These are phyloP conservation scores for Nitzschia putrida DNA, from an alignment of 108 stramenopile genomes.

Conservation along the genomic window DNA sequence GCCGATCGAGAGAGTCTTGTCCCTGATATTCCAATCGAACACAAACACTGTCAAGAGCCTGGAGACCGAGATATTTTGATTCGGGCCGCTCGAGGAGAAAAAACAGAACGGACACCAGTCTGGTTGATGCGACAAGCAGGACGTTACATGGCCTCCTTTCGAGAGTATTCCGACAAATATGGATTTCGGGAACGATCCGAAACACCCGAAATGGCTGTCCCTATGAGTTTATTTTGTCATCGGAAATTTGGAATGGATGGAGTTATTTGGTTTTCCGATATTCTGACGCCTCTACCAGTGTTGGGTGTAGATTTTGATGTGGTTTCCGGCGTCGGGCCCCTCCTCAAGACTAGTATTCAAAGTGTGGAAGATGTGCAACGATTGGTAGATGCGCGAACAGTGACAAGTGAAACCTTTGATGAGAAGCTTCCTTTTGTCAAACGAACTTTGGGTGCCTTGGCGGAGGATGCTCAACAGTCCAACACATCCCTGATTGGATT, in stretches of 20 bases:
- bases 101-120: constrained; percentile 92
- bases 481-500: constrained; percentile 97
- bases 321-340: constrained; percentile 91
- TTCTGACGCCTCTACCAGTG: constrained; percentile 94
- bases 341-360: constrained; percentile 75
- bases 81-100: constrained; percentile 93
- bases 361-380: constrained; percentile 62
- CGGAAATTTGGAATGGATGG: constrained; percentile 96
- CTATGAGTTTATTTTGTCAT: constrained; percentile 93
- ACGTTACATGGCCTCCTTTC: constrained; percentile 97
- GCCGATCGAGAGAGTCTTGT: too few relatives aligned
- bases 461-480: constrained; percentile 75
- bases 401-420: constrained; percentile 62
- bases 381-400: constrained; percentile 32
- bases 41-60: constrained; percentile 46
- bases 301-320: constrained; percentile 98
- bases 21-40: constrained; percentile 17
- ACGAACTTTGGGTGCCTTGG: constrained; percentile 77
- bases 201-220: constrained; percentile 93
- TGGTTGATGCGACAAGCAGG: constrained; percentile 99
- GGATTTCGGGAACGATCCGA: constrained; percentile 92
- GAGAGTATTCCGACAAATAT: constrained; percentile 90
- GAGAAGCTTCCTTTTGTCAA: constrained; percentile 90
- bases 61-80: constrained; percentile 92
- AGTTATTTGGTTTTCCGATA: constrained; percentile 99